Base-by-base conservation (phyloP, 345 rosid genomes). In the Lumnitzera racemosa region DNA sequence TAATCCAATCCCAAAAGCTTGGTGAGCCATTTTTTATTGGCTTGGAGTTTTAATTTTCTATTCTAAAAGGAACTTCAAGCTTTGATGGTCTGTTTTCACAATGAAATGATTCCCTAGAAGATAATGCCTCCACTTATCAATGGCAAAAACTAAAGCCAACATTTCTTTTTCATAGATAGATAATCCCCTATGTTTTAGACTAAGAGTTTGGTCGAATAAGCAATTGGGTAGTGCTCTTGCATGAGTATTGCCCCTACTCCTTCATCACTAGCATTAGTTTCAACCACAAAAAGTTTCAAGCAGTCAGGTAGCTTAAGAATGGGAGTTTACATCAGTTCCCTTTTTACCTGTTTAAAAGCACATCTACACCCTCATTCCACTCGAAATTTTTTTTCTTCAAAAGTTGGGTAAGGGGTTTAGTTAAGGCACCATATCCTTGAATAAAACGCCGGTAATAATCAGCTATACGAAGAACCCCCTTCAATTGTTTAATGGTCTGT, bases 91-190 rank as follows among this genome's bases (percentile, higher is more conserved):
- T 0, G 36, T 60, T 13, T 24, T 50, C 5, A 60, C 47, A 1
- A 11, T 24, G 15, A 60, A 60, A 11, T 60, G 63, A 2, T 43
- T 23, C 0, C 53, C 54, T 2, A 60, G 0, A 0, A 60, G 36
- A 9, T 48, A 60, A 10, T n/a, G 54, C 2, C 36, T 17, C 54
- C 41, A 48, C 7, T 50, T 47, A 2, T 46, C 31, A 13, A 48
- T 25, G 2, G 16, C 54, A 47, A 5, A 20, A 5, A 60, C 16
- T 2, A 60, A 4, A 0, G 43, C 17, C 24, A 48, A 3, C 54
- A 60, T 15, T 11, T 60, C 51, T 16, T 60, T 60, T 9, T 60
- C 54, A 48, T 60, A 60, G 0, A 50, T 15, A 0, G 63, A 60
- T 2, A 20, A 60, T 11, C 0, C 53, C 29, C 0, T n/a, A 15